phyloP scores from a whole-genome alignment of 306 rosid genomes.

The Vigna radiata region DNA sequence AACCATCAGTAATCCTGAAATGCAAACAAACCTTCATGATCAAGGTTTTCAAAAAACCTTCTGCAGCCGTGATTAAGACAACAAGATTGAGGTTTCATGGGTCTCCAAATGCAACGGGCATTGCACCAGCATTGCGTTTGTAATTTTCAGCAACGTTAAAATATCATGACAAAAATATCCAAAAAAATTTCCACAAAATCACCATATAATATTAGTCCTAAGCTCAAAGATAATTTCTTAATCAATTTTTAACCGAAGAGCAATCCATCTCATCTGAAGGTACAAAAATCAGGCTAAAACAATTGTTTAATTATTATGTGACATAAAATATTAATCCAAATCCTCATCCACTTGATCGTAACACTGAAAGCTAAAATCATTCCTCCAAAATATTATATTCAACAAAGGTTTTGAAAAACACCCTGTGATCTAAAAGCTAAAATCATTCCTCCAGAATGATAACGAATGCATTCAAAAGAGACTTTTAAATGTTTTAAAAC shows the following conservation, averaged over 20 bases:
- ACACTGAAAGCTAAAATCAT: slow-evolving; percentile 31
- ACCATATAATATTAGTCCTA: background rate
- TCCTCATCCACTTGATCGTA: slow-evolving; percentile 18
- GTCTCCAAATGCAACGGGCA: background rate
- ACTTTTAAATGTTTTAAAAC: too few relatives aligned
- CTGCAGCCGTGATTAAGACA: background rate
- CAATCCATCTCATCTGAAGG: background rate
- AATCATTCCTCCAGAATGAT: too few relatives aligned
- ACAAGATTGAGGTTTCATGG: background rate
- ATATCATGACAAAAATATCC: background rate
- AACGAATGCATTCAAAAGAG: too few relatives aligned
- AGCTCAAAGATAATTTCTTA: background rate
- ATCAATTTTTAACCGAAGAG: slow-evolving; percentile 5
- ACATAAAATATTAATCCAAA: background rate
- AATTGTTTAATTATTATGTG: background rate
- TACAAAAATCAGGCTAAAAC: background rate
- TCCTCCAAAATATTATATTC: background rate
- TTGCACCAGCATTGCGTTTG: background rate
- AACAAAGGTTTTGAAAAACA: background rate
- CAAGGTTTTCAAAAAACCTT: background rate
- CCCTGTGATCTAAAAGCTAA: too few relatives aligned
- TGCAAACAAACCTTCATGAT: background rate
- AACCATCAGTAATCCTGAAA: slow-evolving; percentile 4
- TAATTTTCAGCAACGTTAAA: background rate
- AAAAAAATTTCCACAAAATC: background rate